A percentile compares a stretch with the other conserved stretches of the same genome.
phyloP scores from a whole-genome alignment of 2,329 filamentous ascomycete species.

The Chlorencoelia australis region DNA sequence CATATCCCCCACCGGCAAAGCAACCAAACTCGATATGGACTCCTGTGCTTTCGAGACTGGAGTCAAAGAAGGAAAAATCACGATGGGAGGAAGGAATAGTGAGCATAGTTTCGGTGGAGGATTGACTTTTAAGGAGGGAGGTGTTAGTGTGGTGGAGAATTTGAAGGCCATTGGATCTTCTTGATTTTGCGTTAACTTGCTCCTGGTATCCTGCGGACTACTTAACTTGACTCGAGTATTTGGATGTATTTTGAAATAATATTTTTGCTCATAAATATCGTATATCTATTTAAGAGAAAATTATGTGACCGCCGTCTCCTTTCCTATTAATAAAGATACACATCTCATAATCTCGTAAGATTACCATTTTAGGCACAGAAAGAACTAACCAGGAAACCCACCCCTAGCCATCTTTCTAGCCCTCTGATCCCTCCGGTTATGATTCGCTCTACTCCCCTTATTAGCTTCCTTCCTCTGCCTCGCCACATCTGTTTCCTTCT shows the following conservation, averaged over 20 bases:
- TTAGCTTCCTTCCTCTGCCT: constrained; percentile 71
- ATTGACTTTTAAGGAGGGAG: constrained; percentile 38
- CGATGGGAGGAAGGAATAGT: constrained; percentile 36
- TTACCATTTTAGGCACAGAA: too few species aligned
- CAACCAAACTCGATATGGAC: constrained; percentile 57
- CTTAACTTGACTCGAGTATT: too few species aligned
- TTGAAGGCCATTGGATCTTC: too few species aligned
- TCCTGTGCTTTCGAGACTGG: constrained; percentile 54
- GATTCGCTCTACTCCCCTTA: constrained; percentile 75
- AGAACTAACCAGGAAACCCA: constrained; percentile 29
- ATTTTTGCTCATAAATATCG: too few species aligned
- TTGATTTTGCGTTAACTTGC: too few species aligned
- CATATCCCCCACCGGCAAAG: constrained; percentile 55
- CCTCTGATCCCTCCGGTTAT: constrained; percentile 67
- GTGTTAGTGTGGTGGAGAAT: too few species aligned
- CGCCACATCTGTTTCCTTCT: constrained; percentile 62
- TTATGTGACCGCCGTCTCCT: too few species aligned
- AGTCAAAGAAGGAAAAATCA: constrained; percentile 34
- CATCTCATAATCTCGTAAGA: too few species aligned
- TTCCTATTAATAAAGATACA: too few species aligned
- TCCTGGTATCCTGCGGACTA: too few species aligned
- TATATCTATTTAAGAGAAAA: too few species aligned
- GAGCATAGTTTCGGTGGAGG: constrained; percentile 41
- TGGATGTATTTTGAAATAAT: too few species aligned
- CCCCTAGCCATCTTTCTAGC: constrained; percentile 56